These are phyloP conservation scores for Articulospora tetracladia DNA, from an alignment of 495 filamentous ascomycete species.

Conservation along the genomic window DNA sequence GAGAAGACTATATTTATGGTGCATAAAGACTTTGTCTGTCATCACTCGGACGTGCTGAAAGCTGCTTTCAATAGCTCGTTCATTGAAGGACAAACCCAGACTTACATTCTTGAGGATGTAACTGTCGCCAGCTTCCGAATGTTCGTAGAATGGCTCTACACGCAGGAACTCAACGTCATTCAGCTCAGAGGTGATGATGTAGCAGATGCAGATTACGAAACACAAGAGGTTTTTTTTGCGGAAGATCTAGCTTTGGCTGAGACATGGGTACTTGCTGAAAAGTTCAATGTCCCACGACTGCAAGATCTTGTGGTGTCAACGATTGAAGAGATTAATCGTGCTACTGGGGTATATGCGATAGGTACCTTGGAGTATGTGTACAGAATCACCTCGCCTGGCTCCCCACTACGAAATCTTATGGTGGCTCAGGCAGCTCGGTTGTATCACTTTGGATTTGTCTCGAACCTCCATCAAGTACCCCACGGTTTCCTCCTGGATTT, in stretches of 20 bases:
- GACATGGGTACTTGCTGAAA: slow-evolving; percentile 5
- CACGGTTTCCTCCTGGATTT: no score
- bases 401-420: no score
- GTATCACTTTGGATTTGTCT: no score
- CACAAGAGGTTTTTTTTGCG: neutral
- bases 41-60: neutral
- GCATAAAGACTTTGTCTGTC: neutral
- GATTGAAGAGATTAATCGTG: neutral
- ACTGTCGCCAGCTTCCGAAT: neutral
- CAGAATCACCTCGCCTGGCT: no score
- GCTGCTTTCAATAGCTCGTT: slow-evolving; percentile 3
- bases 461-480: no score
- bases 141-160: slow-evolving; percentile 6
- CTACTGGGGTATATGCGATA: no score
- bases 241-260: neutral
- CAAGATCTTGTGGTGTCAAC: neutral
- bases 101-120: neutral
- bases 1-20: neutral
- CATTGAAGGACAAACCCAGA: slow-evolving; percentile 5
- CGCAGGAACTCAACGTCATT: neutral
- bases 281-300: neutral
- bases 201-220: no score
- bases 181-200: neutral
- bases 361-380: no score
- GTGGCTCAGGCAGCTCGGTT: no score